phyloP scores from a whole-genome alignment of 495 filamentous ascomycete genomes.

The Pseudomonodictys pantanalensis region DNA sequence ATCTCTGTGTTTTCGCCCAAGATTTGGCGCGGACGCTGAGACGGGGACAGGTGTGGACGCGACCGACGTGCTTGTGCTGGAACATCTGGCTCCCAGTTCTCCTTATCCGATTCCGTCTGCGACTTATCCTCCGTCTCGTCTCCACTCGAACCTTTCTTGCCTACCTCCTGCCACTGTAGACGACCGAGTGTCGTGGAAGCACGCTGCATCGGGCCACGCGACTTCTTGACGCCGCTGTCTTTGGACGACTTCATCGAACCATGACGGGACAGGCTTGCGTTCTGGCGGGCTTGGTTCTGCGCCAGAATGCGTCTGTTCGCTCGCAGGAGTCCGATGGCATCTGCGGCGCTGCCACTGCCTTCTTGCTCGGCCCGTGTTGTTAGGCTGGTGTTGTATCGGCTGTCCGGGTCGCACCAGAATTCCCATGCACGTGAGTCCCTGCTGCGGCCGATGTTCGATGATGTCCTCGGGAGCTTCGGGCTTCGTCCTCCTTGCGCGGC shows the following conservation, averaged over 20 bases:
- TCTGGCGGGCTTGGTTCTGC: constrained; percentile 56
- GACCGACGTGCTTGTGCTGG: not conserved
- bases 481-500: constrained; percentile 8
- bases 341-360: constrained; percentile 65
- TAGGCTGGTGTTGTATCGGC: constrained; percentile 55
- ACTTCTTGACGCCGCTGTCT: constrained; percentile 26
- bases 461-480: constrained; percentile 30
- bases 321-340: constrained; percentile 66
- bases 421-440: constrained; percentile 79
- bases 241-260: constrained; percentile 15
- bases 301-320: constrained; percentile 54
- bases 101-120: constrained; percentile 83
- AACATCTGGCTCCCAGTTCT: constrained; percentile 73
- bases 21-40: constrained; percentile 23
- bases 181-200: constrained; percentile 65
- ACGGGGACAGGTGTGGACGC: not conserved
- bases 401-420: constrained; percentile 35
- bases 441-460: constrained; percentile 60
- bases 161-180: constrained; percentile 53
- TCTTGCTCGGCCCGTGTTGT: constrained; percentile 70
- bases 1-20: constrained; percentile 33
- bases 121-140: constrained; percentile 28
- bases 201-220: constrained; percentile 49
- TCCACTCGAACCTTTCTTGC: constrained; percentile 1
- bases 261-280: constrained; percentile 36